Base-by-base conservation (phyloP, 2,329 filamentous ascomycete genomes). In the Geosmithia morbida region DNA sequence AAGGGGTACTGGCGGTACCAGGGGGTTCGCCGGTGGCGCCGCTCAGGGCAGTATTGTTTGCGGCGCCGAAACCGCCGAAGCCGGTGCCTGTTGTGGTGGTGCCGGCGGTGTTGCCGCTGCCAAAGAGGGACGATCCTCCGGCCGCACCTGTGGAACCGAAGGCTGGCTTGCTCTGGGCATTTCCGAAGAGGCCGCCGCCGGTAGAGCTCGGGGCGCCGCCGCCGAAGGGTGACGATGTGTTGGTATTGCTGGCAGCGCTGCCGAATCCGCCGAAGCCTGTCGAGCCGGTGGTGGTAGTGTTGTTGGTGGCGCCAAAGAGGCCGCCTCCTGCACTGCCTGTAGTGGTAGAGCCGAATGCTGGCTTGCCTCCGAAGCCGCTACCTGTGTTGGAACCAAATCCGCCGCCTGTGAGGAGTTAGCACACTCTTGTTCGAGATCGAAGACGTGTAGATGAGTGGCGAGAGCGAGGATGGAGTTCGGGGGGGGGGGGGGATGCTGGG, bases 1-100 rank as follows among this genome's bases (percentile, higher is more conserved):
- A 94, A 5, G 81, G 74, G n/a, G 76, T 72, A 3, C 74, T 69
- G 14, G 72, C 81, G 10, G 86, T 90, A 49, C 87, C 87, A 22
- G 80, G 76, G 50, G 77, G 75, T 50, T 82, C 76, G 44, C 72
- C 74, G 18, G 69, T 63, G 42, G 66, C 70, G 46, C 64, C 67
- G 42, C 73, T 71, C 42, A 79, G 63, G 29, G 73, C 70, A 16
- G 74, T 68, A 51, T 72, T 76, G 50, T 61, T 61, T 39, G 63
- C 54, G 22, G 62, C 54, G 13, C 71, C 70, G 48, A 74, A 75
- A 2, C 61, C 63, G 11, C 63, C 57, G 41, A 26, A 41, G 54
- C 63, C 50, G 54, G 65, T 64, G 2, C 59, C 62, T 17, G 55
- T 58, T 22, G 60, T 56, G 40, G 51, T 61, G 51, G 51, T 55